phyloP scores from a whole-genome alignment of 192 early-diverging fungal genomes.

The Umbelopsis sp. region DNA sequence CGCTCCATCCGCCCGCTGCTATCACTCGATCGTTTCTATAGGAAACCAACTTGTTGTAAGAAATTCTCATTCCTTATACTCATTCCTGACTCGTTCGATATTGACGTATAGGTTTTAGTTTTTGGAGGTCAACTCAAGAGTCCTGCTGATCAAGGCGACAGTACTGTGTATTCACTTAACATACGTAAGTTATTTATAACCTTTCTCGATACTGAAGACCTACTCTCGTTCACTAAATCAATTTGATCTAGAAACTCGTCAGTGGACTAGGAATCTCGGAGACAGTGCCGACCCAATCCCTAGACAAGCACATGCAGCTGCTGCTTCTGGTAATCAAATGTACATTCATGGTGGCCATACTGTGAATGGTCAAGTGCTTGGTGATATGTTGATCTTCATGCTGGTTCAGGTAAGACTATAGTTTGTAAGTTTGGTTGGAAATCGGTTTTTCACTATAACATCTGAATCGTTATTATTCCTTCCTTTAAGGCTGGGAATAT shows the following conservation, averaged over 20 bases:
- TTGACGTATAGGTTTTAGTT: slow-evolving; percentile 5
- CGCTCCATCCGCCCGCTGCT: slow-evolving; percentile 35
- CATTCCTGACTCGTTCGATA: background rate
- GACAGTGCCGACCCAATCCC: slow-evolving; percentile 32
- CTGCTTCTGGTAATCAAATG: slow-evolving; percentile 40
- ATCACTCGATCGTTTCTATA: slow-evolving; percentile 44
- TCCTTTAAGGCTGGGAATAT: slow-evolving; percentile 24
- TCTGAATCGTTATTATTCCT: background rate
- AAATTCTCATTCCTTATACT: background rate
- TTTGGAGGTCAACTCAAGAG: slow-evolving; percentile 29
- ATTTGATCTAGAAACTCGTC: slow-evolving; percentile 30
- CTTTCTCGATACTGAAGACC: background rate
- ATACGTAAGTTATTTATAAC: slow-evolving; percentile 1
- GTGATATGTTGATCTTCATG: slow-evolving; percentile 42
- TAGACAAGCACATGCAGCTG: slow-evolving; percentile 46
- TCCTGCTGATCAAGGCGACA: slow-evolving; percentile 25
- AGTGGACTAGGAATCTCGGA: slow-evolving; percentile 37
- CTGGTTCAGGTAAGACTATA: slow-evolving; percentile 35
- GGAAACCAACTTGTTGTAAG: slow-evolving; percentile 45
- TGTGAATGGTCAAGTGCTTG: slow-evolving; percentile 35
- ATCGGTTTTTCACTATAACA: background rate
- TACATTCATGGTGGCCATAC: slow-evolving; percentile 45
- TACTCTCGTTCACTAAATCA: background rate
- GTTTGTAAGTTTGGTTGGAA: background rate
- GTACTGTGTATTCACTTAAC: slow-evolving; percentile 30